These are phyloP conservation scores for Hygrocybe punicea DNA, from an alignment of 768 basidiomycete genomes.

Conservation along the genomic window DNA sequence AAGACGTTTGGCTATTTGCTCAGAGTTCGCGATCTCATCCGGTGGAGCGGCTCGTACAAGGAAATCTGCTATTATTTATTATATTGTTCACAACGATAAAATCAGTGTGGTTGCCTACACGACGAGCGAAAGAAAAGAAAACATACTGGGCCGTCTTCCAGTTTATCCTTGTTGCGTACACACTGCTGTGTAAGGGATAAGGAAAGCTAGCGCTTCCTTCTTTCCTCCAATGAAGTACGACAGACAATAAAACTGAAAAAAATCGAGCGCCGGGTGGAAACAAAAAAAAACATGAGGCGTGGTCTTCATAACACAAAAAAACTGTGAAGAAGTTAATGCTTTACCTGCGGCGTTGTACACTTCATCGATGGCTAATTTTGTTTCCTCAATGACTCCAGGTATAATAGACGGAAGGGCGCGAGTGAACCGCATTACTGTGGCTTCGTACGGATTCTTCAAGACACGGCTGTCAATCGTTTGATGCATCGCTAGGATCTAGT, in stretches of 20 bases:
- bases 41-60: neutral
- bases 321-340: too few species aligned
- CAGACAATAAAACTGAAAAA: neutral
- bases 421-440: constrained; percentile 2
- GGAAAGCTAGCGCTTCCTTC: neutral
- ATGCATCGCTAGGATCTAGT: too few species aligned
- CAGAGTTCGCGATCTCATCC: neutral
- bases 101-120: too few species aligned
- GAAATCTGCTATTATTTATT: neutral
- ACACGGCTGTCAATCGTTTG: neutral
- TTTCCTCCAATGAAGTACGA: constrained; percentile 2
- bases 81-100: too few species aligned
- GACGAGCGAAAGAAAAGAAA: neutral
- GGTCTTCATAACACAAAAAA: too few species aligned
- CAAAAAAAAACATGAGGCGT: too few species aligned
- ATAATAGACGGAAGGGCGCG: constrained; percentile 4
- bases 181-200: constrained; percentile 1
- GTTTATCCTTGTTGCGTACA: neutral
- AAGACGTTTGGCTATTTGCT: neutral
- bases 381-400: constrained; percentile 2
- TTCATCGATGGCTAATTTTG: constrained; percentile 1
- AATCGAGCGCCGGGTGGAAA: too few species aligned
- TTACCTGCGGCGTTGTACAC: too few species aligned
- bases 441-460: neutral
- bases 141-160: neutral